Percentiles rank a stretch among this genome's conserved stretches.
Evolutionary conservation across 176 grass and related monocot genomes (phyloP).

Genomic region (Cocos nucifera): DNA sequence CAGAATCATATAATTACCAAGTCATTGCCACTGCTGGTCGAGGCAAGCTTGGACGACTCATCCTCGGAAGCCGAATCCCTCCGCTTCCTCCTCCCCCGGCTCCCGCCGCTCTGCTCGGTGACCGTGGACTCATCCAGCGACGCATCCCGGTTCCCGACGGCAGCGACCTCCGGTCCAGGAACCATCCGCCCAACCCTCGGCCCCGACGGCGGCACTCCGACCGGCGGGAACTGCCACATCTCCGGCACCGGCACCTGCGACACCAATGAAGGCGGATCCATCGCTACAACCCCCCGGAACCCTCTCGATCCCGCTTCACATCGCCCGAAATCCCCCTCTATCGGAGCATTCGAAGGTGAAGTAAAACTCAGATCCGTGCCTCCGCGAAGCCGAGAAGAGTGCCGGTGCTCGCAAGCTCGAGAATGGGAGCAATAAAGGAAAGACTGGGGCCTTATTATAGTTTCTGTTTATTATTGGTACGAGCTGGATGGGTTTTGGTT

Average conservation of each 20-base stretch:
- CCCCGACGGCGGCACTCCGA: neutral
- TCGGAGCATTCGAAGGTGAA: too few relatives aligned
- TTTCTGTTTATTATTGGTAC: too few relatives aligned
- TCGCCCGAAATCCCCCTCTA: too few relatives aligned
- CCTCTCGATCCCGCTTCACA: too few relatives aligned
- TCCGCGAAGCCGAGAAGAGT: too few relatives aligned
- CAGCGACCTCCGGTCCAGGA: too few relatives aligned
- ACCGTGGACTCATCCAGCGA: constrained; percentile 35
- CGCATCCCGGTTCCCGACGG: constrained; percentile 2
- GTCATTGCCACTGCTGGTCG: constrained; percentile 47
- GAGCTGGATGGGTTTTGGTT: too few relatives aligned
- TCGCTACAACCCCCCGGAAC: too few relatives aligned
- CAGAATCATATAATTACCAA: constrained; percentile 29
- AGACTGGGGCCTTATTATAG: too few relatives aligned
- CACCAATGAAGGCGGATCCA: neutral
- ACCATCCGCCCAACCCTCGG: neutral
- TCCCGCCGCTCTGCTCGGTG: constrained; percentile 53
- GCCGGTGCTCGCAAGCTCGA: too few relatives aligned
- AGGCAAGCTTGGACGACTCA: constrained; percentile 63
- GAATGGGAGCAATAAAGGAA: too few relatives aligned
- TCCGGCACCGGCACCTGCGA: constrained; percentile 4
- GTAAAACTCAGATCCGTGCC: too few relatives aligned
- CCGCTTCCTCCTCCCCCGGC: constrained; percentile 22
- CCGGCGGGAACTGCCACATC: neutral
- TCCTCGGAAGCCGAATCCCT: constrained; percentile 46